A percentile compares a stretch with the other conserved stretches of the same genome.
Evolutionary conservation across 257 asterid species (phyloP).

Genomic region (Eucommia ulmoides): DNA sequence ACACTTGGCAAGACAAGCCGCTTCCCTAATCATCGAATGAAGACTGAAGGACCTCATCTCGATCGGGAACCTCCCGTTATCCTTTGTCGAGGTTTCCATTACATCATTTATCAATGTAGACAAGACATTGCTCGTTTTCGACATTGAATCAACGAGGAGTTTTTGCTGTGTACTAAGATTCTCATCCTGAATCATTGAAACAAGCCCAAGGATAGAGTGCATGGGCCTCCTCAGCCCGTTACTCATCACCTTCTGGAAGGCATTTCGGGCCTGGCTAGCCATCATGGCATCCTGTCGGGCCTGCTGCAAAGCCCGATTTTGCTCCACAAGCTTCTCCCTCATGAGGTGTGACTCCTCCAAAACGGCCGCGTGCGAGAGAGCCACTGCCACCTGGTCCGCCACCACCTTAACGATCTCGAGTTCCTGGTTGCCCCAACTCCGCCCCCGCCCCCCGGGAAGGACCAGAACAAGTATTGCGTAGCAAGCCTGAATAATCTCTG

Average conservation of each 20-base stretch:
- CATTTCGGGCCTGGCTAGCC: constrained; percentile 1
- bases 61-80: not conserved
- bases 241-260: constrained; percentile 1
- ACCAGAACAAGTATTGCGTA: constrained; percentile 1
- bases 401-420: not conserved
- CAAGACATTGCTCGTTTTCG: not conserved
- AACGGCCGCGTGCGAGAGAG: not conserved
- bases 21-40: not conserved
- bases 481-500: not conserved
- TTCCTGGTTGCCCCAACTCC: not conserved
- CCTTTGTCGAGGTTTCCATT: not conserved
- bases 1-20: constrained; percentile 1
- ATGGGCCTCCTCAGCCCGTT: constrained; percentile 1
- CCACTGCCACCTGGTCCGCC: constrained; percentile 3
- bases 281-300: not conserved
- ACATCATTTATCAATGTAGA: not conserved
- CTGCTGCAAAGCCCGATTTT: not conserved
- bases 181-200: constrained; percentile 1
- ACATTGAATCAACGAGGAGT: not conserved
- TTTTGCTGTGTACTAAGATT: not conserved
- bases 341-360: not conserved
- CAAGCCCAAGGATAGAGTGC: not conserved
- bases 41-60: not conserved
- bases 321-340: not conserved
- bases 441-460: not conserved